Evolutionary conservation across 2,329 filamentous ascomycete genomes (phyloP), one percentile per base, ranked within the genome.

Genomic region (Cryphonectria parasitica): DNA sequence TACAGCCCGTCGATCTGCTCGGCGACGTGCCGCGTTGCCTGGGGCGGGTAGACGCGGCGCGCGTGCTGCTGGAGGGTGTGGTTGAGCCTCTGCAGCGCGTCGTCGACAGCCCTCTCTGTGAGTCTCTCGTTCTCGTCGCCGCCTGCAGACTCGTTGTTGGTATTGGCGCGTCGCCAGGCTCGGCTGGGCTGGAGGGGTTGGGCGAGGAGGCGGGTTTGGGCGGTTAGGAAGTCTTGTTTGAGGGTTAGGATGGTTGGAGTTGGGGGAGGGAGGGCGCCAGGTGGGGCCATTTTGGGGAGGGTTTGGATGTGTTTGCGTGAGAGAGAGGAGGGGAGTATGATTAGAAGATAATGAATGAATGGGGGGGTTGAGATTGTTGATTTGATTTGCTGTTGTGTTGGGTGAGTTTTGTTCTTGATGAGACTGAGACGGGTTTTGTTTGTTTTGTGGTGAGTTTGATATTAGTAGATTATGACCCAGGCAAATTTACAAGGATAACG

Each of bases 1-100:
- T 93, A 93, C 61, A 92, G 80, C 64, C 81, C 80, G 79, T 92
- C 90, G 58, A 94, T 89, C 81, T 94, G 91, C 81, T 92, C 90
- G 1, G 91, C 90, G 25, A 93, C 86, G 75, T 92, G 90, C 49
- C 91, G 86, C 66, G 86, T 88, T n/a, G 91, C 90, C 75, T 91
- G 89, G 0, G 90, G 86, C 22, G 89, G 86, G 77, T 92, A 92
- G 6, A 89, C 89, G 69, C 89, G 86, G 49, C 87, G 87, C 41
- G 86, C 86, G 77, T 94, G 91, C 74, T 91, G 89, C 74, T 87
- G 86, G 19, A 93, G 80, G 22, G 84, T 80, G 71, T 89, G 86
- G 77, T 92, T 92, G 17, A 92, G 82, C 56, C 84, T 84, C 73
- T 83, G 81, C 5, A 91, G 77, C 17, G 84, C 87, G 72, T 90